Conservation (phyloP, 1,284 basidiomycete genomes). For the Tetrapyrgos nigripes region DNA sequence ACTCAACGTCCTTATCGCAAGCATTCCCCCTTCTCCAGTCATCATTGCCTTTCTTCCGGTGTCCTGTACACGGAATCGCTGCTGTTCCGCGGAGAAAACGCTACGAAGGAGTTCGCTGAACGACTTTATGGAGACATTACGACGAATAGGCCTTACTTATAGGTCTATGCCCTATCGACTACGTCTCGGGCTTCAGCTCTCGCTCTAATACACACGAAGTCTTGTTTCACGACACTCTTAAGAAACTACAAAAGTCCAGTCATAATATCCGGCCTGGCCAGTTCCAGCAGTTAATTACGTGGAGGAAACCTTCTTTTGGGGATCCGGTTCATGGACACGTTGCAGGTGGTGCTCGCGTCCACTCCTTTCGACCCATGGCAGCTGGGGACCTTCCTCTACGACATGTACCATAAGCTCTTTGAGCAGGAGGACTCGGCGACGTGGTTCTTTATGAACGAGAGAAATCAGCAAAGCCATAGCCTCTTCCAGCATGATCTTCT, state of each 20-base stretch:
- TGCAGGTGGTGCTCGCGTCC: conserved; percentile 10
- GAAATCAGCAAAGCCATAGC: conserved; percentile 25
- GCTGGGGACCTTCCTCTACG: conserved; percentile 48
- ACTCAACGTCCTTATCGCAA: conserved; percentile 53
- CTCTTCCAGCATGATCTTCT: conserved; percentile 40
- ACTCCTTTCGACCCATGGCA: conserved; percentile 34
- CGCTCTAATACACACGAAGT: conserved; percentile 47
- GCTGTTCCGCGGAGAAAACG: conserved; percentile 29
- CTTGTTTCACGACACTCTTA: conserved; percentile 20
- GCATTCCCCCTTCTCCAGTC: conserved; percentile 41
- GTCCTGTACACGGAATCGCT: conserved; percentile 52
- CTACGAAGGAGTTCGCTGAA: conserved; percentile 35
- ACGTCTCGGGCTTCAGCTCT: conserved; percentile 46
- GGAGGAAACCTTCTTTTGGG: conserved; percentile 38
- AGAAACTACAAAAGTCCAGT: too few species aligned
- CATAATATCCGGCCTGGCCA: conserved; percentile 20
- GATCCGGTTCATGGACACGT: conserved; percentile 9
- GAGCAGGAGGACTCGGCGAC: conserved; percentile 37
- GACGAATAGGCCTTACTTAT: conserved; percentile 43
- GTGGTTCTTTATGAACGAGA: conserved; percentile 8
- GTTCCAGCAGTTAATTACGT: conserved; percentile 46
- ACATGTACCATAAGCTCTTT: conserved; percentile 58
- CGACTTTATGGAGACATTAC: conserved; percentile 45
- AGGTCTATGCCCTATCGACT: conserved; percentile 45
- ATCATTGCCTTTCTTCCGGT: conserved; percentile 24